These are phyloP conservation scores for Boletellus emodensis DNA, from an alignment of 768 basidiomycete genomes.

Conservation along the genomic window DNA sequence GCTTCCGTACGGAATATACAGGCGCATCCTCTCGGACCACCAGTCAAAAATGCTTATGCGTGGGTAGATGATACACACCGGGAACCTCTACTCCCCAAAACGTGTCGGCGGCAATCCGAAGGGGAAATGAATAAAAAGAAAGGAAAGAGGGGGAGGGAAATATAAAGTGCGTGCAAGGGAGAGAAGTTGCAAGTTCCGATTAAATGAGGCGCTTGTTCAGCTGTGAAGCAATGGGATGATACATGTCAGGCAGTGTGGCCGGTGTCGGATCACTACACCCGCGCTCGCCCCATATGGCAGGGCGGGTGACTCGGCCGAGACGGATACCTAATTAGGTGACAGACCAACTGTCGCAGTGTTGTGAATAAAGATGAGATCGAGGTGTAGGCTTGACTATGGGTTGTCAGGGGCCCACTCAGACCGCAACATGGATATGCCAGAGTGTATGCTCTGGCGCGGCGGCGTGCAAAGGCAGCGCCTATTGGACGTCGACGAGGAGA, in stretches of 20 bases:
- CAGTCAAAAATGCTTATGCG: slow-evolving; percentile 3
- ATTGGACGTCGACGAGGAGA: slow-evolving; percentile 83
- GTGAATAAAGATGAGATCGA: slow-evolving; percentile 17
- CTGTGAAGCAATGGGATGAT: slow-evolving; percentile 17
- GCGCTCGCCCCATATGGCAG: slow-evolving; percentile 5
- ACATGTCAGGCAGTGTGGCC: slow-evolving; percentile 12
- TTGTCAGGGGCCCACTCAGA: slow-evolving; percentile 15
- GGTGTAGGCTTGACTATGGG: slow-evolving; percentile 9
- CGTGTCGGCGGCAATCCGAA: slow-evolving; percentile 13
- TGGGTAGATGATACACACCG: slow-evolving; percentile 18
- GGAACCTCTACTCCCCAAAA: slow-evolving; percentile 10
- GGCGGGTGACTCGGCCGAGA: slow-evolving; percentile 9
- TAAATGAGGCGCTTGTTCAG: slow-evolving; percentile 21
- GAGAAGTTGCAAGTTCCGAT: slow-evolving; percentile 4
- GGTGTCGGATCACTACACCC: slow-evolving; percentile 8
- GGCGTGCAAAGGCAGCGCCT: slow-evolving; percentile 20
- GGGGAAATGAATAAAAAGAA: slow-evolving; percentile 7
- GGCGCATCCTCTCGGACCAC: background rate
- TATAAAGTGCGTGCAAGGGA: background rate
- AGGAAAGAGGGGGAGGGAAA: background rate
- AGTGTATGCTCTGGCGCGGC: slow-evolving; percentile 3
- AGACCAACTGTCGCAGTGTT: slow-evolving; percentile 17
- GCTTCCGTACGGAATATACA: slow-evolving; percentile 18
- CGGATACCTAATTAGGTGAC: slow-evolving; percentile 26
- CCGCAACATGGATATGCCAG: slow-evolving; percentile 7